Conservation (phyloP, 768 basidiomycete genomes). For the Trametes meyenii region DNA sequence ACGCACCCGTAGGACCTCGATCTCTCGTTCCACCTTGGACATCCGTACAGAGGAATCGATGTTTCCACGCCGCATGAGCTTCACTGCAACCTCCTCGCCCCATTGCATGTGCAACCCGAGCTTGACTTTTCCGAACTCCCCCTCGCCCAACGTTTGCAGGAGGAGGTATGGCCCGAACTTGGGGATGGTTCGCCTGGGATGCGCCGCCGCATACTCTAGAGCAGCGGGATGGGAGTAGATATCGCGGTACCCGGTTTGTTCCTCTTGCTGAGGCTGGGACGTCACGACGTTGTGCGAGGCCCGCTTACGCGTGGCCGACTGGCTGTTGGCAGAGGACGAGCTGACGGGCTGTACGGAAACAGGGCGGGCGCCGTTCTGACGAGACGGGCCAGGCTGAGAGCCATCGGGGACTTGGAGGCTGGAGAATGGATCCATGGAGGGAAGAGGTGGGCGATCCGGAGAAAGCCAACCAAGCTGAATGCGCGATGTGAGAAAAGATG, state of each 20-base stretch:
- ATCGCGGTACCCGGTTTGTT: slow-evolving; percentile 59
- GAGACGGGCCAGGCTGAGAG: slow-evolving; percentile 48
- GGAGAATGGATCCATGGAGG: slow-evolving; percentile 35
- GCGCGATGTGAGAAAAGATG: slow-evolving; percentile 23
- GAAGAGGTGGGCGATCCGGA: slow-evolving; percentile 4
- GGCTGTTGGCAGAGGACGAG: slow-evolving; percentile 39
- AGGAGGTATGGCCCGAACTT: slow-evolving; percentile 96
- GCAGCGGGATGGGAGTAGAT: slow-evolving; percentile 87
- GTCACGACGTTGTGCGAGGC: slow-evolving; percentile 76
- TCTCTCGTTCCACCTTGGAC: slow-evolving; percentile 96
- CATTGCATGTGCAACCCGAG: slow-evolving; percentile 92
- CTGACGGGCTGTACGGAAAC: slow-evolving; percentile 60
- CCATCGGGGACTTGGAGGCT: slow-evolving; percentile 49
- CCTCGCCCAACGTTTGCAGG: slow-evolving; percentile 95
- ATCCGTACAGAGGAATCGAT: slow-evolving; percentile 85
- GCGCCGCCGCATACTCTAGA: slow-evolving; percentile 77
- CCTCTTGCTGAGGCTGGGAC: slow-evolving; percentile 47
- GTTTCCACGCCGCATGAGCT: slow-evolving; percentile 91
- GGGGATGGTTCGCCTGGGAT: slow-evolving; percentile 84
- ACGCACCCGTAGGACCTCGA: slow-evolving; percentile 91
- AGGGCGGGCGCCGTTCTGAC: slow-evolving; percentile 48
- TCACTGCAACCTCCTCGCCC: slow-evolving; percentile 99
- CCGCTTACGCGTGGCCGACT: slow-evolving; percentile 51
- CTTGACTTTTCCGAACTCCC: slow-evolving; percentile 99
- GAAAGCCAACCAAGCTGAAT: slow-evolving; percentile 20